Evolutionary conservation across 2,329 filamentous ascomycete genomes (phyloP).

Genomic region (Trichoderma endophyticum): DNA sequence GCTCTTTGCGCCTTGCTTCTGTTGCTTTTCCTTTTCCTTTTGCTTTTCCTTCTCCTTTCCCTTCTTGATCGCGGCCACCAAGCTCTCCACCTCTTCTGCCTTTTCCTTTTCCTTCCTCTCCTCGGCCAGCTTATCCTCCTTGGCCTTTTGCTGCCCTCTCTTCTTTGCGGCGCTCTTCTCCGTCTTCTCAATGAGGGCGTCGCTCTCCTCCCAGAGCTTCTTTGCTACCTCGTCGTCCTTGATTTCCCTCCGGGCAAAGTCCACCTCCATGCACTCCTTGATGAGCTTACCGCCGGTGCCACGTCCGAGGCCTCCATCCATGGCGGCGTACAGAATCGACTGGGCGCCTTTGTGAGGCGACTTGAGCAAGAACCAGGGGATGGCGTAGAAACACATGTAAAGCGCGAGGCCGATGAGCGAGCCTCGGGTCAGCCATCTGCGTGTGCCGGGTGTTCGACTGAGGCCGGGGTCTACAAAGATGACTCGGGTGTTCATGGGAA

Average conservation of each 20-base stretch:
- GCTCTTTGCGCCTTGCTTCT: slow-evolving; percentile 11
- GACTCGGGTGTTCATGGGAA: slow-evolving; percentile 79
- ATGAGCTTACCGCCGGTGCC: slow-evolving; percentile 67
- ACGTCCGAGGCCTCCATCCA: slow-evolving; percentile 70
- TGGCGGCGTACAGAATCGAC: slow-evolving; percentile 77
- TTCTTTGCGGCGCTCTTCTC: slow-evolving; percentile 73
- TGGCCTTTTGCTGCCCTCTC: slow-evolving; percentile 41
- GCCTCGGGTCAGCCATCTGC: slow-evolving; percentile 82
- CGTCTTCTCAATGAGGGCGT: slow-evolving; percentile 73
- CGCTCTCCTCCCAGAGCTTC: slow-evolving; percentile 85
- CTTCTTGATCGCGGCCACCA: slow-evolving; percentile 19
- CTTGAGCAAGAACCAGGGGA: slow-evolving; percentile 88
- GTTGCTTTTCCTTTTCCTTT: slow-evolving; percentile 18
- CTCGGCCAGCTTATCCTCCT: slow-evolving; percentile 35
- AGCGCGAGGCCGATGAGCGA: slow-evolving; percentile 73
- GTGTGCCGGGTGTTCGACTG: slow-evolving; percentile 79
- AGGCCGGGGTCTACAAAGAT: slow-evolving; percentile 85
- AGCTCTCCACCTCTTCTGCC: slow-evolving; percentile 25
- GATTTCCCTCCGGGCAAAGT: slow-evolving; percentile 69
- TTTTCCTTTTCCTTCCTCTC: slow-evolving; percentile 41
- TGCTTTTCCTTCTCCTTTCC: slow-evolving; percentile 19
- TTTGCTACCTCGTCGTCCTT: slow-evolving; percentile 76
- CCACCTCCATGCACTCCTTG: slow-evolving; percentile 82
- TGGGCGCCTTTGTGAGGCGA: slow-evolving; percentile 80
- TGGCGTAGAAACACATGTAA: slow-evolving; percentile 73